These are phyloP conservation scores for Nitzschia palea DNA, from an alignment of 108 stramenopile species.

Conservation along the genomic window DNA sequence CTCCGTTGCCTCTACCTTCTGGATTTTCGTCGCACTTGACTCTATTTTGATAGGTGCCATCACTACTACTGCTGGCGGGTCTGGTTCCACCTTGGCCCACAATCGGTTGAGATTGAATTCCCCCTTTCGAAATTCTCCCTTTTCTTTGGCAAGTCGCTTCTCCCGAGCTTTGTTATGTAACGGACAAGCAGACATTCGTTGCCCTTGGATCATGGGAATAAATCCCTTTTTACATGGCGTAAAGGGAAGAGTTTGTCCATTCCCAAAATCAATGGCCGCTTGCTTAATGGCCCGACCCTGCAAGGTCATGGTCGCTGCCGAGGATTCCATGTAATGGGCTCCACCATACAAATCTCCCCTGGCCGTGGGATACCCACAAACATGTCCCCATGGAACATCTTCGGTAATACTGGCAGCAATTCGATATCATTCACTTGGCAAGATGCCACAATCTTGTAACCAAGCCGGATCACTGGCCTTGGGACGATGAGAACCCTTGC, in stretches of 20 bases:
- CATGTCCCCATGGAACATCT: slow-evolving; percentile 78
- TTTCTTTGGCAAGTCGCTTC: slow-evolving; percentile 55
- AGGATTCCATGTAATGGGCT: slow-evolving; percentile 67
- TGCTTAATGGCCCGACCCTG: slow-evolving; percentile 75
- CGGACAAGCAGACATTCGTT: slow-evolving; percentile 76
- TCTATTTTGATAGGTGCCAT: not conserved
- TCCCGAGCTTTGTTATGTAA: slow-evolving; percentile 66
- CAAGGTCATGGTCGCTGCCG: slow-evolving; percentile 58
- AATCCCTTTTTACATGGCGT: slow-evolving; percentile 85
- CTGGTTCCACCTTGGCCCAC: slow-evolving; percentile 28
- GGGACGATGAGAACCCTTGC: slow-evolving; percentile 47
- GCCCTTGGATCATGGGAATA: slow-evolving; percentile 48
- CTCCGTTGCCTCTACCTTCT: not conserved
- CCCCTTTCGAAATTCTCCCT: slow-evolving; percentile 54
- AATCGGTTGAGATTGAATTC: slow-evolving; percentile 65
- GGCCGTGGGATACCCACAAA: slow-evolving; percentile 72
- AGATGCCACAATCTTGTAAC: slow-evolving; percentile 76
- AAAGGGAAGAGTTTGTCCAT: slow-evolving; percentile 73
- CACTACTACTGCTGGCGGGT: not conserved
- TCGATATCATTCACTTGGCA: slow-evolving; percentile 87
- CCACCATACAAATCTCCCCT: slow-evolving; percentile 88
- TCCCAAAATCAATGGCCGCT: slow-evolving; percentile 68
- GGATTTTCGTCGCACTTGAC: not conserved
- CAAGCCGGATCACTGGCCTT: slow-evolving; percentile 44
- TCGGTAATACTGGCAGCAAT: slow-evolving; percentile 63